Conservation (phyloP, 179 eudicot species). For the Gypsophila paniculata region DNA sequence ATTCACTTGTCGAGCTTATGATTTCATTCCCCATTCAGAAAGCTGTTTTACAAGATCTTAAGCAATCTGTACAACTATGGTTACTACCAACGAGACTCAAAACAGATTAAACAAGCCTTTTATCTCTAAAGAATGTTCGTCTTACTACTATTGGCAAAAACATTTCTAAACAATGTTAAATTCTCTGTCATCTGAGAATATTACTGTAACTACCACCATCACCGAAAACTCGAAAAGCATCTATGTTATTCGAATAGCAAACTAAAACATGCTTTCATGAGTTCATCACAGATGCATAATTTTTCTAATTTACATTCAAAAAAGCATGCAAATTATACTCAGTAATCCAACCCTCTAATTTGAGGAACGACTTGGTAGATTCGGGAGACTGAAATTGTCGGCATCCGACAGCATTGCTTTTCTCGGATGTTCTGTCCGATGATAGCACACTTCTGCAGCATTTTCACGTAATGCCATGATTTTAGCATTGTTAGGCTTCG, state of each 20-base stretch:
- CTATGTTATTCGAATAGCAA: constrained; percentile 1
- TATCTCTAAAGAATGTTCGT: background rate
- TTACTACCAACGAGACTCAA: background rate
- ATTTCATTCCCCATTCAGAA: background rate
- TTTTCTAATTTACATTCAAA: background rate
- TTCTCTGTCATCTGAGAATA: background rate
- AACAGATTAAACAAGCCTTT: background rate
- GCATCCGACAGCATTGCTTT: background rate
- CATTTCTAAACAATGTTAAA: background rate
- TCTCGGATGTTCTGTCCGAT: background rate
- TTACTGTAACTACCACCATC: background rate
- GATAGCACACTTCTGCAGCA: background rate
- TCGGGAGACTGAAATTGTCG: background rate
- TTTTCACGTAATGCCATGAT: background rate
- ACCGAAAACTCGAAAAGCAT: too few species aligned
- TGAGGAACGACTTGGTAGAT: background rate
- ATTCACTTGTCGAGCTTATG: background rate
- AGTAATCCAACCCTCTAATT: background rate
- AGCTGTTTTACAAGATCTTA: background rate
- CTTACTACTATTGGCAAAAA: too few species aligned
- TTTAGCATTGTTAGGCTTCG: background rate
- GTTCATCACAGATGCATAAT: constrained; percentile 6
- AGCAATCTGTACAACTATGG: background rate
- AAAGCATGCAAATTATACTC: too few species aligned
- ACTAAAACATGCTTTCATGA: background rate